These are phyloP conservation scores for Spinellus fusiger DNA, from an alignment of 192 early-diverging fungal genomes.

Conservation along the genomic window DNA sequence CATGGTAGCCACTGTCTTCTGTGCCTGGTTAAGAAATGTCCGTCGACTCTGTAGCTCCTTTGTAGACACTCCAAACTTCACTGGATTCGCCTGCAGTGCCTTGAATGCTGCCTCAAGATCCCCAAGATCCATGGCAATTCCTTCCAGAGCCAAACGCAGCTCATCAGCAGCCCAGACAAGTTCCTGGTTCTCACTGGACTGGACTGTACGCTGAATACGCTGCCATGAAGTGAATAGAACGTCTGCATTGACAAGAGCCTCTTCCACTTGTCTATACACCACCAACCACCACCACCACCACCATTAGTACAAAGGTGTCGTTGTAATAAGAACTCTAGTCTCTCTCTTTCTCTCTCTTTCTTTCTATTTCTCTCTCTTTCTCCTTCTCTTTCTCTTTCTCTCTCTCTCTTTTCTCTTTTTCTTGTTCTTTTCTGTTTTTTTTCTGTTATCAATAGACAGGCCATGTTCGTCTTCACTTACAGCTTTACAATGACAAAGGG, in stretches of 20 bases:
- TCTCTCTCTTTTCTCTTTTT: no score
- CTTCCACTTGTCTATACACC: constrained; percentile 46
- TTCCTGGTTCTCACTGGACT: constrained; percentile 48
- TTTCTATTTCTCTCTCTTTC: no score
- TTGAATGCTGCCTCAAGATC: constrained; percentile 47
- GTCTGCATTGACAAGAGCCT: constrained; percentile 32
- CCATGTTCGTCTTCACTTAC: no score
- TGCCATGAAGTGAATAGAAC: constrained; percentile 46
- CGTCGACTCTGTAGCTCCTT: constrained; percentile 30
- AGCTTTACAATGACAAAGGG: not conserved
- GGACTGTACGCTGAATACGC: constrained; percentile 49
- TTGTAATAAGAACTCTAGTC: no score
- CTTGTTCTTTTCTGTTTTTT: no score
- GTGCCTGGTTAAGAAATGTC: constrained; percentile 21
- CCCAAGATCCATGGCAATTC: constrained; percentile 44
- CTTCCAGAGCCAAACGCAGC: constrained; percentile 28
- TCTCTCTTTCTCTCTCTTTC: no score
- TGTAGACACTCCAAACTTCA: constrained; percentile 35
- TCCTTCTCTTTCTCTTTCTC: no score
- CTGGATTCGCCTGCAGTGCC: constrained; percentile 29
- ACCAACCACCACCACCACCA: no score
- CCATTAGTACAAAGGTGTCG: no score
- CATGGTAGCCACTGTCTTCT: constrained; percentile 15
- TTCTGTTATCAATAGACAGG: no score
- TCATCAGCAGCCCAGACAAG: constrained; percentile 51